phyloP scores from a whole-genome alignment of 2,329 filamentous ascomycete species.

The Botrytis sinoallii region DNA sequence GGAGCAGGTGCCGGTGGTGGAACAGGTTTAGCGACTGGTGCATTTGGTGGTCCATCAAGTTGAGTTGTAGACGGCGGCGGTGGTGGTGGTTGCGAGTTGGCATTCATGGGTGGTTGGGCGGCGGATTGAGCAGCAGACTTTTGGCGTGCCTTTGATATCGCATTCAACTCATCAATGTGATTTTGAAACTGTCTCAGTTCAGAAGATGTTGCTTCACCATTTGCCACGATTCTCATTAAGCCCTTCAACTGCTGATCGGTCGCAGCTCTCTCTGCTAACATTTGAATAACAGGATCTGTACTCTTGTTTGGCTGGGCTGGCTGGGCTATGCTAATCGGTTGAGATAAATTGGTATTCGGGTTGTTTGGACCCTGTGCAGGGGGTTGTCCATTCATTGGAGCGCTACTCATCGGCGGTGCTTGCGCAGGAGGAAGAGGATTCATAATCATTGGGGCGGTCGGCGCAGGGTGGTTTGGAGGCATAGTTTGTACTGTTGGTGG shows the following conservation, averaged over 20 bases:
- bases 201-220: constrained; percentile 66
- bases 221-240: constrained; percentile 79
- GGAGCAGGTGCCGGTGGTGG: constrained; percentile 28
- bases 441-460: neutral
- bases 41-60: constrained; percentile 23
- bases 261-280: constrained; percentile 71
- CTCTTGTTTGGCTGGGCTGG: constrained; percentile 37
- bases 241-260: constrained; percentile 67
- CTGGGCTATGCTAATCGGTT: constrained; percentile 13
- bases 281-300: constrained; percentile 77
- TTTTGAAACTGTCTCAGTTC: constrained; percentile 74
- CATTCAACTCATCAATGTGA: constrained; percentile 75
- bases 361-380: neutral
- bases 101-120: constrained; percentile 33
- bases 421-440: neutral
- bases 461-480: constrained; percentile 23
- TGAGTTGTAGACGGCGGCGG: constrained; percentile 18
- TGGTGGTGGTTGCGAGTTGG: constrained; percentile 25
- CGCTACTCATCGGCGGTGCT: neutral
- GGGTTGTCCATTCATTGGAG: neutral
- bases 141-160: constrained; percentile 57
- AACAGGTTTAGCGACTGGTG: constrained; percentile 21
- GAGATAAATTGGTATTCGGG: constrained; percentile 12
- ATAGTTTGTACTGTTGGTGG: constrained; percentile 18
- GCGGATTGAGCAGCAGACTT: constrained; percentile 54